phyloP scores from a whole-genome alignment of 2,329 filamentous ascomycete genomes.

The Aspergillus sp. region DNA sequence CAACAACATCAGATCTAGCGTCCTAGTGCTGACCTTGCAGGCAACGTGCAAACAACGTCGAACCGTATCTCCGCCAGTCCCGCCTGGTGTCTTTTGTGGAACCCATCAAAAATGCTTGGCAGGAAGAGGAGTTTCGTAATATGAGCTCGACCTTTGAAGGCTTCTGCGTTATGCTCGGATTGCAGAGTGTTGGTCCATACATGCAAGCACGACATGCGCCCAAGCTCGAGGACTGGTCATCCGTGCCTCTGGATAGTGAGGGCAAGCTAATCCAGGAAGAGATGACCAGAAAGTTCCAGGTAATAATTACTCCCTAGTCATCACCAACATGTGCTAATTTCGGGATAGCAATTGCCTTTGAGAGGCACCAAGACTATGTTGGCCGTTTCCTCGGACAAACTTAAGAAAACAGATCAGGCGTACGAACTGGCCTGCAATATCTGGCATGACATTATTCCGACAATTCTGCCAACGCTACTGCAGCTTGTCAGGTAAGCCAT shows the following conservation, averaged over 20 bases:
- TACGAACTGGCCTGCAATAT: constrained; percentile 75
- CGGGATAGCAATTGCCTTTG: constrained; percentile 68
- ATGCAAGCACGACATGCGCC: constrained; percentile 72
- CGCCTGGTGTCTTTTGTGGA: constrained; percentile 76
- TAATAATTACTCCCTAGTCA: constrained; percentile 33
- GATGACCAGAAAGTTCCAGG: constrained; percentile 73
- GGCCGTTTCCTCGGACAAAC: constrained; percentile 86
- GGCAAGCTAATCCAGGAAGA: constrained; percentile 77
- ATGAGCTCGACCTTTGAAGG: constrained; percentile 72
- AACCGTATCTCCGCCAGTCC: constrained; percentile 67
- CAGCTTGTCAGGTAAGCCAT: constrained; percentile 69
- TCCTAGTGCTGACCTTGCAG: constrained; percentile 43
- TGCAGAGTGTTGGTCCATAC: constrained; percentile 80
- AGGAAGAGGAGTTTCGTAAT: constrained; percentile 65
- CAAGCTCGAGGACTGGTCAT: constrained; percentile 79
- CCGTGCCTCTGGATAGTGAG: constrained; percentile 72
- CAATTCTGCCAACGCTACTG: constrained; percentile 81
- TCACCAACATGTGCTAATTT: constrained; percentile 9
- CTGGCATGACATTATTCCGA: constrained; percentile 82
- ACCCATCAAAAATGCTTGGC: constrained; percentile 82
- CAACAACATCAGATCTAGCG: neutral
- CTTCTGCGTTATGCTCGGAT: constrained; percentile 77
- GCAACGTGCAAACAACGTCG: constrained; percentile 77
- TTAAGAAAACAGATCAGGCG: constrained; percentile 71
- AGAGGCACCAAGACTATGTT: constrained; percentile 87